A percentile compares a stretch with the other conserved stretches of the same genome.
Conservation (phyloP, 768 basidiomycete species). For the Suillus fuscotomentosus region DNA sequence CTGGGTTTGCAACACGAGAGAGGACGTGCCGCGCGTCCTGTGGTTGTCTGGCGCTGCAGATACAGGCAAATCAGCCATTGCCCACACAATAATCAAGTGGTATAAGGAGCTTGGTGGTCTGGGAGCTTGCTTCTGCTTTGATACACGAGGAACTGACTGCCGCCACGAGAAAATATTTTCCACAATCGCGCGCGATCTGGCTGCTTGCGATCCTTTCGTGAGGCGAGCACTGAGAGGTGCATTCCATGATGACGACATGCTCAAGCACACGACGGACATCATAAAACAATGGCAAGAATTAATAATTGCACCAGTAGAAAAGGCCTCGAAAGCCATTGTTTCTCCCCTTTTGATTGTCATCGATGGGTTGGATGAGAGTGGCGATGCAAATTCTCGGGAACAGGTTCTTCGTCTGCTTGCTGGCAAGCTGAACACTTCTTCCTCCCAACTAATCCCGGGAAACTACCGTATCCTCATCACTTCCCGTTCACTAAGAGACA, state of each 20-base stretch:
- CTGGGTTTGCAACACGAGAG: conserved; percentile 10
- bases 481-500: conserved; percentile 6
- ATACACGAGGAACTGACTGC: conserved; percentile 2
- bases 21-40: conserved; percentile 6
- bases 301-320: conserved; percentile 12
- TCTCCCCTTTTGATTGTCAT: conserved; percentile 24
- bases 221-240: neutral
- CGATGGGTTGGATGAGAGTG: conserved; percentile 22
- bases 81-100: conserved; percentile 14
- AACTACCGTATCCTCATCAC: conserved; percentile 17
- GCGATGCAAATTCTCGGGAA: conserved; percentile 3
- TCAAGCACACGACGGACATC: neutral
- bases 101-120: conserved; percentile 11
- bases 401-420: conserved; percentile 14
- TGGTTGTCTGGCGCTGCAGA: conserved; percentile 12
- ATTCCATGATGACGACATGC: neutral
- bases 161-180: neutral
- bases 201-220: neutral
- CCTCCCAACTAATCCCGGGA: conserved; percentile 2
- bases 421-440: neutral
- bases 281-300: conserved; percentile 15
- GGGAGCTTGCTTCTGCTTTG: conserved; percentile 17
- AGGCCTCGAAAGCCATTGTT: conserved; percentile 1
- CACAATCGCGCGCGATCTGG: neutral
- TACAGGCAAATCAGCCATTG: conserved; percentile 19